Percentiles rank a stretch among this genome's conserved stretches.
Conservation (phyloP, 306 rosid species). For the Hylodesmum podocarpum region DNA sequence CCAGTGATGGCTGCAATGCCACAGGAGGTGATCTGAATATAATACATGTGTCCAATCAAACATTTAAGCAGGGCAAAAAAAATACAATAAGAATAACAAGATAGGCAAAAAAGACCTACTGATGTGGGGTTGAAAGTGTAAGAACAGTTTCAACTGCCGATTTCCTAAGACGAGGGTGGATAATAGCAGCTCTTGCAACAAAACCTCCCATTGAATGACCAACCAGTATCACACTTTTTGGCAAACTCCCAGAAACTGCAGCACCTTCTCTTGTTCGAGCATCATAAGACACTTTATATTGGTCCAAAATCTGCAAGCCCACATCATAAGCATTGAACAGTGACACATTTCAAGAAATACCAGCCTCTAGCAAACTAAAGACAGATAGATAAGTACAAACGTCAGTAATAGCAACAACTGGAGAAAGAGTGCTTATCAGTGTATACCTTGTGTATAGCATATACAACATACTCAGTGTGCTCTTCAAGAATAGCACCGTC, state of each 20-base stretch:
- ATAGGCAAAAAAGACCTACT: slow-evolving; percentile 52
- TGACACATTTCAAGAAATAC: slow-evolving; percentile 17
- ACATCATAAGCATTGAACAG: slow-evolving; percentile 24
- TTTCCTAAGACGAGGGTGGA: slow-evolving; percentile 78
- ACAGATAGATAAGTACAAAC: not conserved
- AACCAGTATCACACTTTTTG: slow-evolving; percentile 93
- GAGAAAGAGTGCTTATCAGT: slow-evolving; percentile 16
- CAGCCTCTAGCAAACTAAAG: slow-evolving; percentile 25
- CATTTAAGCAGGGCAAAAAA: slow-evolving; percentile 25
- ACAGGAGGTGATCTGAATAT: slow-evolving; percentile 95
- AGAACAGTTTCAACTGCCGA: slow-evolving; percentile 89
- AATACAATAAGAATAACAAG: slow-evolving; percentile 23
- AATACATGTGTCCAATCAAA: slow-evolving; percentile 45
- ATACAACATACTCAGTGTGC: slow-evolving; percentile 85
- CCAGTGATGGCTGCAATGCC: slow-evolving; percentile 96
- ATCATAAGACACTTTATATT: slow-evolving; percentile 77
- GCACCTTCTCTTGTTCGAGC: slow-evolving; percentile 76
- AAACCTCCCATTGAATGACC: slow-evolving; percentile 99
- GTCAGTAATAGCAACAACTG: slow-evolving; percentile 8
- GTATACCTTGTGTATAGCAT: slow-evolving; percentile 90
- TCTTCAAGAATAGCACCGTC: slow-evolving; percentile 93
- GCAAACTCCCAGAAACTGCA: slow-evolving; percentile 65
- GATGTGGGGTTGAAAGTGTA: slow-evolving; percentile 95
- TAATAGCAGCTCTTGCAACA: slow-evolving; percentile 95
- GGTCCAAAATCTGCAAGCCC: slow-evolving; percentile 82